Evolutionary conservation across 495 filamentous ascomycete species (phyloP).

Genomic region (Neurospora sp.): DNA sequence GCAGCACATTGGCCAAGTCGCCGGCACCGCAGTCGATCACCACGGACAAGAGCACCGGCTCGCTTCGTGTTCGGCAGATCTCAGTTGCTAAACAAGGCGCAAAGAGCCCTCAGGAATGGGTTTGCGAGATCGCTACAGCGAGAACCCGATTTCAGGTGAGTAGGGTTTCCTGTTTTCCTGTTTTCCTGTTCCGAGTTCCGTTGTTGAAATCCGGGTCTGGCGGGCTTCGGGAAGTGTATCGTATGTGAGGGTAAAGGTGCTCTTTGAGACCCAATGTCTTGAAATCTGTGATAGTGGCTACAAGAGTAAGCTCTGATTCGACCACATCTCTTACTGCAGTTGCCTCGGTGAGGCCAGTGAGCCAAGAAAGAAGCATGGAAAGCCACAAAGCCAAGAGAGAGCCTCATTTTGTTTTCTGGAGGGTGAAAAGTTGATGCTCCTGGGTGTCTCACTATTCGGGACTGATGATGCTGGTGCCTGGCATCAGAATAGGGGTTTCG

Average conservation of each 20-base stretch:
- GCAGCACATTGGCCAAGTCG: background rate
- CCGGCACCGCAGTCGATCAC: background rate
- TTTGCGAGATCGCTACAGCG: background rate
- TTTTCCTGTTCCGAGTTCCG: background rate
- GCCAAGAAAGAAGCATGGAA: background rate
- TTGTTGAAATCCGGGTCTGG: background rate
- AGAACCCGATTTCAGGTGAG: background rate
- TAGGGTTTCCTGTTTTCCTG: background rate
- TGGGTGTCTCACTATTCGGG: background rate
- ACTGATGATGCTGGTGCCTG: background rate
- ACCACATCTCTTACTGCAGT: background rate
- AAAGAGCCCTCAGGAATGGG: background rate
- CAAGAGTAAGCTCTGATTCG: background rate
- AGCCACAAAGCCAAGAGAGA: background rate
- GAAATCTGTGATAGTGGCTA: background rate
- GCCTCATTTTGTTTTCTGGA: background rate
- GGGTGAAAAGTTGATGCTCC: background rate
- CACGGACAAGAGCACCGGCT: background rate
- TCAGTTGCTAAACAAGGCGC: background rate
- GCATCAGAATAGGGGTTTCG: background rate
- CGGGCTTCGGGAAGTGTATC: background rate
- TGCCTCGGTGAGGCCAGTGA: background rate
- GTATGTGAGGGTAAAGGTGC: background rate
- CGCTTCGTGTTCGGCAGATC: background rate
- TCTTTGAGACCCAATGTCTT: background rate